Evolutionary conservation across 1,284 basidiomycete species (phyloP), one percentile per base, ranked within the genome.

Genomic region (Cryptococcus hybrid): DNA sequence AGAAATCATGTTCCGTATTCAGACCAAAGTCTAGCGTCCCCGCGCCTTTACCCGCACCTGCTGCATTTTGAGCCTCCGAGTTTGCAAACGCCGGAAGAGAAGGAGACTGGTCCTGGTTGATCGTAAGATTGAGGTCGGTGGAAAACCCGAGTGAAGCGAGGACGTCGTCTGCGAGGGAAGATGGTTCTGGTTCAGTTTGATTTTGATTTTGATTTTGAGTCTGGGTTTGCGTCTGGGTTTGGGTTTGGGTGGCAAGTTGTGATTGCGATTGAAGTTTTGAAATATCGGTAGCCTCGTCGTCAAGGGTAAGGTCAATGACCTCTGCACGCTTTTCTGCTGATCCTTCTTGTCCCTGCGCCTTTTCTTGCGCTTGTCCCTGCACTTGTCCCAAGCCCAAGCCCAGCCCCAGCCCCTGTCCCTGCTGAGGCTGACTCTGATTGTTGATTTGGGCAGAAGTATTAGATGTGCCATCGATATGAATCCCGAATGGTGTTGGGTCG

Each of bases 1-100:
- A 61, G 40, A 56, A 61, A 37, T 61, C 60, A 4, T 48, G 36
- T n/a, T 58, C 57, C n/a, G 44, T 52, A 13, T 37, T 46, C 18
- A 61, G 53, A 38, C 58, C 57, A 45, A 61, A 56, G 34, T 56
- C 53, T 9, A 54, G 24, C 2, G 34, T 12, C 30, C 30, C 30
- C 3, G 30, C 4, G 43, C 6, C 15, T 7, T n/a, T 45, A 11
- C 18, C 18, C 8, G 6, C 13, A 8, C 7, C 18, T 13, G 15
- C 13, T 35, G 18, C 47, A 34, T 48, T 48, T 13, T 24, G 18
- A 2, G 47, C 47, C 43, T 45, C 6, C 43, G 15, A n/a, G 12
- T 7, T 7, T 13, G n/a, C 6, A n/a, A 24, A n/a, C 1, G n/a
- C 43, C 7, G 43, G 43, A n/a, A 8, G 47, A 34, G 47, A 18